Evolutionary conservation across 495 filamentous ascomycete genomes (phyloP).

Genomic region (Bombardia bombarda): DNA sequence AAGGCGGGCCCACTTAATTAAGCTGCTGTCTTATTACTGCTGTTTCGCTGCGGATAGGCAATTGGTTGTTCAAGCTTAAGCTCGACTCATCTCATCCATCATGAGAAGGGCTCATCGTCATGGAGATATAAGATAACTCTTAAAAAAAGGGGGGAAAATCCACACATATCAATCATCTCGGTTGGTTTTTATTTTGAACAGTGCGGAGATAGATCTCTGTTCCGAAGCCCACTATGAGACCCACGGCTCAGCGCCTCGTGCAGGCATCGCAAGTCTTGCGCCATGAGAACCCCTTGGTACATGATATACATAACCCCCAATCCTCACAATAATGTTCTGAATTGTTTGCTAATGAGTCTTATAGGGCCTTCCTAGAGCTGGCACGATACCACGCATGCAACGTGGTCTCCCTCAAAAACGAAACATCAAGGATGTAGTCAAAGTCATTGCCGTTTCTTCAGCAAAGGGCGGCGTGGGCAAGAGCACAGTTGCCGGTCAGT

Average conservation of each 20-base stretch:
- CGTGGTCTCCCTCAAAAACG: slow-evolving; percentile 77
- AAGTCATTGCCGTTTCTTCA: slow-evolving; percentile 86
- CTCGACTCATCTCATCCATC: no score
- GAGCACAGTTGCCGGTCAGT: slow-evolving; percentile 88
- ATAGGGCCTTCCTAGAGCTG: slow-evolving; percentile 75
- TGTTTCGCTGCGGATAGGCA: not conserved
- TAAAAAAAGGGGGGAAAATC: no score
- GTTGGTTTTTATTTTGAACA: not conserved
- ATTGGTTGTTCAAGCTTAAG: no score
- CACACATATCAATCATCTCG: slow-evolving; percentile 1
- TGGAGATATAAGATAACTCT: no score
- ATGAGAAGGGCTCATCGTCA: not conserved
- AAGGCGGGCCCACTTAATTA: not conserved
- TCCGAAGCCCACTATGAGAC: slow-evolving; percentile 35
- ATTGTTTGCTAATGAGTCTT: slow-evolving; percentile 5
- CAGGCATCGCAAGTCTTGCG: slow-evolving; percentile 52
- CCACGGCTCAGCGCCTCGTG: slow-evolving; percentile 43
- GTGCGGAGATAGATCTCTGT: no score
- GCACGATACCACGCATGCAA: slow-evolving; percentile 72
- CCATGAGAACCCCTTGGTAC: slow-evolving; percentile 93
- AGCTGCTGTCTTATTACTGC: not conserved
- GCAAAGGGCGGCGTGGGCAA: slow-evolving; percentile 98
- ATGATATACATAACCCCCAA: slow-evolving; percentile 1
- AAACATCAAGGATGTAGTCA: slow-evolving; percentile 70
- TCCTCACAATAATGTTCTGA: not conserved